Percentiles rank a stretch among this genome's conserved stretches.
Conservation (phyloP, 345 rosid species). For the Eucalyptus regnans region DNA sequence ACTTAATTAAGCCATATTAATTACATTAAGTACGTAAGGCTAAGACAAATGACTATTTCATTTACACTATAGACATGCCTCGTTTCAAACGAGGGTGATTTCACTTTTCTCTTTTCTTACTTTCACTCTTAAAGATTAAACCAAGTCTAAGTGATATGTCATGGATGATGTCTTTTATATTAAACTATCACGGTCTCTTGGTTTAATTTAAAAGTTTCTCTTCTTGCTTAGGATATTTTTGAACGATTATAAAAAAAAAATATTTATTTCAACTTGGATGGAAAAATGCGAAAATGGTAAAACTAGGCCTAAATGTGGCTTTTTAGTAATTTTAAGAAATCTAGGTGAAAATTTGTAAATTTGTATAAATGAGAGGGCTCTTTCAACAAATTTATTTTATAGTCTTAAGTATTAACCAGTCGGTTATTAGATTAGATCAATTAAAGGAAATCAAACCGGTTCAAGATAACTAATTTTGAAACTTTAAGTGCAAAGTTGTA, state of each 20-base stretch:
- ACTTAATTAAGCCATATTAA: not conserved
- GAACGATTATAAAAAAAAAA: not conserved
- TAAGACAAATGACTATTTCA: not conserved
- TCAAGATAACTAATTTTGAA: not conserved
- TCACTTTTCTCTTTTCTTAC: not conserved
- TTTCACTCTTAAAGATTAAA: not conserved
- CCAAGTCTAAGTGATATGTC: not conserved
- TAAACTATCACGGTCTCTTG: not conserved
- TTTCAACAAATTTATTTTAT: not conserved
- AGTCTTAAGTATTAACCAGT: not conserved
- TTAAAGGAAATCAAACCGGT: not conserved
- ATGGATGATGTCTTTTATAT: not conserved
- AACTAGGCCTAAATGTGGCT: not conserved
- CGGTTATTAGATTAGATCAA: not conserved
- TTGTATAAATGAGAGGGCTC: not conserved
- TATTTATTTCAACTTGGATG: not conserved
- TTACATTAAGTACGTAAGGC: not conserved
- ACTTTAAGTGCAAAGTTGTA: not conserved
- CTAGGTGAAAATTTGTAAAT: not conserved
- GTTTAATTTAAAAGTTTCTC: not conserved
- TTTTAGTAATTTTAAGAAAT: not conserved
- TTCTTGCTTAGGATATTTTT: not conserved
- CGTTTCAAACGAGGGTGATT: not conserved
- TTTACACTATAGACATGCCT: not conserved
- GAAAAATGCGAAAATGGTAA: not conserved